Evolutionary conservation across 192 early-diverging fungal species (phyloP).

Genomic region (Paraglomus brasilianum): DNA sequence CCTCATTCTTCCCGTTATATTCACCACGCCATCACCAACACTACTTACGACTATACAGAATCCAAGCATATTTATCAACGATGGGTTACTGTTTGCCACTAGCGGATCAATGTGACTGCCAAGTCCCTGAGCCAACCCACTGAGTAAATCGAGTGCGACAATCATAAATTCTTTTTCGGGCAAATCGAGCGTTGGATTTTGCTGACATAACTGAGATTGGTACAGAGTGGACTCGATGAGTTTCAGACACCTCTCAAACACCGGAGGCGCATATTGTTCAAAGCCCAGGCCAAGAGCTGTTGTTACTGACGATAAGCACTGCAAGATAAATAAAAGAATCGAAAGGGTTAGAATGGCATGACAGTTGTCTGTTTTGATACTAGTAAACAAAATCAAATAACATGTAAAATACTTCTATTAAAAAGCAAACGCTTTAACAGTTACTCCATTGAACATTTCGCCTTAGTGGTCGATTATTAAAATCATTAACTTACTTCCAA

Average conservation of each 20-base stretch:
- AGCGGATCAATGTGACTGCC: constrained; percentile 71
- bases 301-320: constrained; percentile 87
- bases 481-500: constrained; percentile 62
- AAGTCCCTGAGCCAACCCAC: constrained; percentile 91
- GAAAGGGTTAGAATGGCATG: neutral
- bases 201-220: constrained; percentile 52
- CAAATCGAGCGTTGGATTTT: constrained; percentile 54
- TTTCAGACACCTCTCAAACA: constrained; percentile 88
- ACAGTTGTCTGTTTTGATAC: neutral
- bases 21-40: neutral
- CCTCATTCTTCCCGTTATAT: neutral
- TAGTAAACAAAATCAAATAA: no score
- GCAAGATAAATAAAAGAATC: neutral
- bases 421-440: neutral
- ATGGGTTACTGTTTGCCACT: constrained; percentile 67
- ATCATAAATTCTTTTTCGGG: constrained; percentile 98
- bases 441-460: neutral
- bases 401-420: neutral
- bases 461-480: neutral
- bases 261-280: constrained; percentile 75
- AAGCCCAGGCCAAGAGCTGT: constrained; percentile 86
- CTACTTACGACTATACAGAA: constrained; percentile 74
- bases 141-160: constrained; percentile 92
- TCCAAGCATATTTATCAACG: constrained; percentile 75
- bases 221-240: constrained; percentile 83